Evolutionary conservation across 2,329 filamentous ascomycete species (phyloP), one percentile per base, ranked within the genome.

Genomic region (Alternaria solani): DNA sequence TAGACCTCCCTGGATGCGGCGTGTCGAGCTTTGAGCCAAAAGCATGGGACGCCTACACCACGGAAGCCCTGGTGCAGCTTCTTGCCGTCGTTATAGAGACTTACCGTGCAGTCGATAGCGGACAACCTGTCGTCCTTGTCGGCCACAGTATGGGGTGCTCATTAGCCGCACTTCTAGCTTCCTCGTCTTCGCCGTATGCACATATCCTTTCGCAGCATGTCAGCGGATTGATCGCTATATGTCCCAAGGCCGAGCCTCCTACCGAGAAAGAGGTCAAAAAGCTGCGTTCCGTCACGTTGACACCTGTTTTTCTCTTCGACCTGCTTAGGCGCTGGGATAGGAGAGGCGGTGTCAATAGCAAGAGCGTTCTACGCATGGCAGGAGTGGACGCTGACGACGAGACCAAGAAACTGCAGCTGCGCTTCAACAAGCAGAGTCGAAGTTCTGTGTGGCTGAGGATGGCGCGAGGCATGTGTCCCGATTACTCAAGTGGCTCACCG

Each of bases 111-210:
- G 85, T 84, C 43, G 83, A 87, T 36, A 81, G 83, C 18, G 83
- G 82, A 1, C 93, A 97, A 76, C 86, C 88, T 4, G 86, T 97
- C 14, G 85, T 97, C 20, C 78, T 97, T 30, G 87, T 98, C 60
- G 93, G 90, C 1, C 95, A 99, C 74, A 97, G 93, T 75, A 91
- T 97, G 87, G 95, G 95, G 7, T 93, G 91, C 59, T 91, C 91
- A 3, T 81, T 97, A 20, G 88, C 90, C 6, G 89, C 91, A 26
- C 81, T 90, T 16, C 81, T 98, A 52, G 89, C 92, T 9, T 89
- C 87, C 0, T 81, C 83, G 2, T 79, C 84, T 64, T 87, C 85
- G 2, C 78, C 84, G 1, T 81, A 88, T 59, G 81, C 78, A 23
- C 81, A 82, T 26, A 75, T 81, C 1, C 70, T 92, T n/a, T 82